Percentiles rank a stretch among this genome's conserved stretches.
These are phyloP conservation scores for Pyricularia sp. DNA, from an alignment of 2,329 filamentous ascomycete genomes.

Conservation along the genomic window DNA sequence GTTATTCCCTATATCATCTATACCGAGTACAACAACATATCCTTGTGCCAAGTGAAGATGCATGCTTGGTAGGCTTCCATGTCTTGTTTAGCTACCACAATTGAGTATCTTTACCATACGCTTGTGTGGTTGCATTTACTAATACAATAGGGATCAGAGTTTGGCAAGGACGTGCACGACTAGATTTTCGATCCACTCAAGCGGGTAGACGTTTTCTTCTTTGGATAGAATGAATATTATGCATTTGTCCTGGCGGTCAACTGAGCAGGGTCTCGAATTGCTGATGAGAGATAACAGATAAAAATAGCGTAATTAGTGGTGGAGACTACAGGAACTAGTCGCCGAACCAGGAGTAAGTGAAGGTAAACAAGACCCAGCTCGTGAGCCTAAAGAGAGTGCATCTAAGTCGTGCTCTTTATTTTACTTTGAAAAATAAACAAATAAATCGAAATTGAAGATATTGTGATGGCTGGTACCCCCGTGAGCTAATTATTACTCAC, in stretches of 20 bases:
- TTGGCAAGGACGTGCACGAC: neutral
- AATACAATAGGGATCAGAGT: too few relatives aligned
- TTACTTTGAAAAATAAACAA: neutral
- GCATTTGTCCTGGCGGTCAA: neutral
- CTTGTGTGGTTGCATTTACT: neutral
- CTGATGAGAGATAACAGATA: neutral
- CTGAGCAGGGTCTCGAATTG: neutral
- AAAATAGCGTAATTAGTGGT: neutral
- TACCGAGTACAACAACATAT: neutral
- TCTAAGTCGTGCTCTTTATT: neutral
- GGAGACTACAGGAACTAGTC: neutral
- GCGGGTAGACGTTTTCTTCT: neutral
- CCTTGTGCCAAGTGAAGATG: neutral
- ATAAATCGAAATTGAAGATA: neutral
- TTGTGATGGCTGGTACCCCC: neutral
- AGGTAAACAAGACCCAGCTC: neutral
- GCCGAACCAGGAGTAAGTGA: neutral
- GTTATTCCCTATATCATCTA: neutral
- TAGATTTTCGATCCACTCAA: neutral
- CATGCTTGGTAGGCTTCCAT: neutral
- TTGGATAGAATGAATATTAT: neutral
- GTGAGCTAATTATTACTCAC: neutral
- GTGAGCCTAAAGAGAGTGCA: neutral
- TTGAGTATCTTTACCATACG: neutral
- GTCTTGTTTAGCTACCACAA: too few relatives aligned